phyloP scores from a whole-genome alignment of 805 yeast species.

The Saturnispora sanitii region DNA sequence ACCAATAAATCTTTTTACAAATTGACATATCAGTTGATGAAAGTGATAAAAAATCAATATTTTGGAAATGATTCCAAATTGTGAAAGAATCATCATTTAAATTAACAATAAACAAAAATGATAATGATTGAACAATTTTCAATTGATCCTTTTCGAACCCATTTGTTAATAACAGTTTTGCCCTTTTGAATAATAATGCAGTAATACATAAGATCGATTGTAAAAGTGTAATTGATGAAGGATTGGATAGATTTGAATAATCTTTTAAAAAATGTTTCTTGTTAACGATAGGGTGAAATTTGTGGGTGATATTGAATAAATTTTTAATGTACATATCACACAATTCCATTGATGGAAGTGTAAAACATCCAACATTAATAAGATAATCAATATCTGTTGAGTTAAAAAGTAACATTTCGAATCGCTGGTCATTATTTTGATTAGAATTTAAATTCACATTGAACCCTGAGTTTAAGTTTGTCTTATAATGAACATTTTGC shows the following conservation, averaged over 20 bases:
- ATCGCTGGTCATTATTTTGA: slow-evolving; percentile 27
- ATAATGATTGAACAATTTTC: slow-evolving; percentile 43
- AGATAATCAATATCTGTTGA: slow-evolving; percentile 12
- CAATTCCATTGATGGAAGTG: slow-evolving; percentile 50
- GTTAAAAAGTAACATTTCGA: slow-evolving; percentile 19
- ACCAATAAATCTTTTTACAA: slow-evolving; percentile 17
- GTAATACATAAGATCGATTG: slow-evolving; percentile 55
- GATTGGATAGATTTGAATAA: slow-evolving; percentile 42
- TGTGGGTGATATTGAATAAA: slow-evolving; percentile 57
- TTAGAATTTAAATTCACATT: slow-evolving; percentile 19
- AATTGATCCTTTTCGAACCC: slow-evolving; percentile 59
- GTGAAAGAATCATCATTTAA: slow-evolving; percentile 3
- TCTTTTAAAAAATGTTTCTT: slow-evolving; percentile 49
- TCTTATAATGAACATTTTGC: slow-evolving; percentile 9
- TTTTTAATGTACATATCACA: slow-evolving; percentile 49
- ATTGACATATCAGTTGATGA: slow-evolving; percentile 63
- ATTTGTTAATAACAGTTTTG: slow-evolving; percentile 64
- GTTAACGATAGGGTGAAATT: slow-evolving; percentile 58
- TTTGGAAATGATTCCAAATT: slow-evolving; percentile 15
- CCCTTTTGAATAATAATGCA: slow-evolving; percentile 57
- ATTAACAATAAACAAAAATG: slow-evolving; percentile 19
- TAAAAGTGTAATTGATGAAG: slow-evolving; percentile 51
- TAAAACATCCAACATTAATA: slow-evolving; percentile 46
- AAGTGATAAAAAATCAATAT: slow-evolving; percentile 45
- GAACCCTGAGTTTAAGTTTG: slow-evolving; percentile 11